Evolutionary conservation across 2,329 filamentous ascomycete species (phyloP).

Genomic region (Metarhizium guizhouense): DNA sequence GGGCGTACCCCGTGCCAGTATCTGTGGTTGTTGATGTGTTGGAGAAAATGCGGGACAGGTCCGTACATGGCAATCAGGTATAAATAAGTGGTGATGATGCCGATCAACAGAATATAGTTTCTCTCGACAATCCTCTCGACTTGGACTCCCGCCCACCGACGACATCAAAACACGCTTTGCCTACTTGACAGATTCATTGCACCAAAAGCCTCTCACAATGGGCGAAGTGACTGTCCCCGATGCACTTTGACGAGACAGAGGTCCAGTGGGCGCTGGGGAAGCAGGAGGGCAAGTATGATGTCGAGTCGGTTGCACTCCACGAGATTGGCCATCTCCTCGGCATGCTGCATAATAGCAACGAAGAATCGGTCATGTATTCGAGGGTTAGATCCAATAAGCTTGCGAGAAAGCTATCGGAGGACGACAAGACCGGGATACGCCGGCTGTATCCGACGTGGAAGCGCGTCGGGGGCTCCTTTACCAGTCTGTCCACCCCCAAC

Average conservation of each 20-base stretch:
- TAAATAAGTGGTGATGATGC: no score
- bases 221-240: no score
- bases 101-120: no score
- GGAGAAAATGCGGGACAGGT: no score
- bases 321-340: background rate
- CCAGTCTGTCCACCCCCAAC: background rate
- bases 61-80: no score
- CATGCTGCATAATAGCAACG: background rate
- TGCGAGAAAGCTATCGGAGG: background rate
- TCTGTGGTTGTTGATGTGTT: no score
- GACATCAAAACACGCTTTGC: no score
- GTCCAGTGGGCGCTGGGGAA: background rate
- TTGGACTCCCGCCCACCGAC: no score
- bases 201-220: no score
- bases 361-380: background rate
- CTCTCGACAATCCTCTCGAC: no score
- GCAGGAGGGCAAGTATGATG: background rate
- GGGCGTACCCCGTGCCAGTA: no score
- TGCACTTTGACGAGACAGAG: background rate
- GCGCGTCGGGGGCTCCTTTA: slow-evolving; percentile 2
- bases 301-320: background rate
- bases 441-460: slow-evolving; percentile 1
- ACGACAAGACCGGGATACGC: background rate
- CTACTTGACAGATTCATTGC: no score
- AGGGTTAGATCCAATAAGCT: background rate